Conservation (phyloP, 495 filamentous ascomycete species). For the Penicillium longicatenatum region DNA sequence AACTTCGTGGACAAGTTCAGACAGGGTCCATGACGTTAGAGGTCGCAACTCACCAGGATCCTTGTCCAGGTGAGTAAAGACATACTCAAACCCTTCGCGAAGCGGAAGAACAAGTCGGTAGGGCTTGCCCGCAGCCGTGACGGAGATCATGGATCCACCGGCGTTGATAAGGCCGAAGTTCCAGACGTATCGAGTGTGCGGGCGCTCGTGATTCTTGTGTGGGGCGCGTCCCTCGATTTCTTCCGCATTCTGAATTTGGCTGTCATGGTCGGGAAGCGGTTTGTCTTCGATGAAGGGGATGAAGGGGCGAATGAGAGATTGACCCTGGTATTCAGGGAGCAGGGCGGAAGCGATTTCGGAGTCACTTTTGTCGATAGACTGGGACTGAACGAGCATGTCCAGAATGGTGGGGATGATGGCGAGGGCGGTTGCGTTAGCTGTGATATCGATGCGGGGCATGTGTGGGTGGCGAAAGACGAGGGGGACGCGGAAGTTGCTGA, state of each 20-base stretch:
- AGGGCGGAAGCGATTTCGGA: slow-evolving; percentile 37
- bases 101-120: slow-evolving; percentile 47
- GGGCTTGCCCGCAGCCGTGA: slow-evolving; percentile 35
- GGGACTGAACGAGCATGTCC: slow-evolving; percentile 44
- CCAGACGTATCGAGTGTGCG: slow-evolving; percentile 22
- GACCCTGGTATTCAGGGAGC: slow-evolving; percentile 39
- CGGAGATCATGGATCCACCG: slow-evolving; percentile 40
- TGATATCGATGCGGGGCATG: slow-evolving; percentile 42
- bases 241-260: background rate
- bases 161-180: slow-evolving; percentile 50
- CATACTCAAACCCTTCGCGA: slow-evolving; percentile 39
- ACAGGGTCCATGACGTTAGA: slow-evolving; percentile 32
- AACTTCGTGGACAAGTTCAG: slow-evolving; percentile 27
- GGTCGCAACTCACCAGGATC: slow-evolving; percentile 41
- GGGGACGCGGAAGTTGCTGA: slow-evolving; percentile 48
- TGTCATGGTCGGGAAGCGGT: background rate
- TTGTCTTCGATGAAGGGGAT: slow-evolving; percentile 14
- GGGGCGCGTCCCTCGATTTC: slow-evolving; percentile 7
- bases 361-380: slow-evolving; percentile 38
- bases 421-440: slow-evolving; percentile 43
- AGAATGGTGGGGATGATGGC: slow-evolving; percentile 49
- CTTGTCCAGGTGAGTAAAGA: slow-evolving; percentile 37
- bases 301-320: slow-evolving; percentile 39
- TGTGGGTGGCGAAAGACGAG: slow-evolving; percentile 47
- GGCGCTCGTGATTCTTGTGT: slow-evolving; percentile 8